Evolutionary conservation across 1,139 yeast genomes (phyloP).

Genomic region (Geotrichum macrosporum): DNA sequence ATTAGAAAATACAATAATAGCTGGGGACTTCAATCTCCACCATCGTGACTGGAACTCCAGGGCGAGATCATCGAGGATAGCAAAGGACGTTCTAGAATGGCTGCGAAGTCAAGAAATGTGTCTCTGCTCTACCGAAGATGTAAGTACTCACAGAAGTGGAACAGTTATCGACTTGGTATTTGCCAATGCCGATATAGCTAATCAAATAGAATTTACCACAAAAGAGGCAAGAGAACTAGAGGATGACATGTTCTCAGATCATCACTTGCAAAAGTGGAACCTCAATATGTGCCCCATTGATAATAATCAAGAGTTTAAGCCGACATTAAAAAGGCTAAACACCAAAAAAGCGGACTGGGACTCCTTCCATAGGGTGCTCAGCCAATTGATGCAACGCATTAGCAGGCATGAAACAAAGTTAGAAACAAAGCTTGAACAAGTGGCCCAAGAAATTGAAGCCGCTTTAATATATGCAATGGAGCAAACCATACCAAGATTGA

Average conservation of each 20-base stretch:
- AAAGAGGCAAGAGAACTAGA: neutral
- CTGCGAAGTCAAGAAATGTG: neutral
- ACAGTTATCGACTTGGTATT: neutral
- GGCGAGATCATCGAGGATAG: neutral
- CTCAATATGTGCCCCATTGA: neutral
- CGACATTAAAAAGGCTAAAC: neutral
- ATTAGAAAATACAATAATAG: neutral
- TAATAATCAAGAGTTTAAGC: neutral
- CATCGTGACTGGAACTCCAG: neutral
- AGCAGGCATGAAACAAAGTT: neutral
- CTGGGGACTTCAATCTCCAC: neutral
- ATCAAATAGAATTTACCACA: neutral
- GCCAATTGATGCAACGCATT: neutral
- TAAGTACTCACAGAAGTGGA: neutral
- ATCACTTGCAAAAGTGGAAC: neutral
- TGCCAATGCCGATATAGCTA: neutral
- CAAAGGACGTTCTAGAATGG: neutral
- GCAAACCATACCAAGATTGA: neutral
- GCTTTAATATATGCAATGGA: neutral
- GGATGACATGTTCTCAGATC: neutral
- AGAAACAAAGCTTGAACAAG: neutral
- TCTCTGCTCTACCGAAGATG: neutral
- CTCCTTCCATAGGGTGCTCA: neutral
- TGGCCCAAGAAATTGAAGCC: neutral
- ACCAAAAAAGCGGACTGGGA: constrained; percentile 5